These are phyloP conservation scores for Vigna radiata DNA, from an alignment of 306 rosid species.

Conservation along the genomic window DNA sequence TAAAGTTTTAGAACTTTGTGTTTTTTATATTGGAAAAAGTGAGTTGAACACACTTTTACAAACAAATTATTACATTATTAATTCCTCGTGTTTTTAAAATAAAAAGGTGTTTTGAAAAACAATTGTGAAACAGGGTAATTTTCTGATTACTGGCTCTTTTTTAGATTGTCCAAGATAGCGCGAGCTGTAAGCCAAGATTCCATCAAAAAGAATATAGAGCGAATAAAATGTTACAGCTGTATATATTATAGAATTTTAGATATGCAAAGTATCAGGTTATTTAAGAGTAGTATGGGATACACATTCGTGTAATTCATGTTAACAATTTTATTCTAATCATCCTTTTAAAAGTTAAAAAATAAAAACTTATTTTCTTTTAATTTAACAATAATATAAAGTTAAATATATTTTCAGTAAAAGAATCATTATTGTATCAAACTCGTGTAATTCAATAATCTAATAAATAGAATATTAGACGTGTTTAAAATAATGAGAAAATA, in stretches of 20 bases:
- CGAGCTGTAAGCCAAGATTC: background rate
- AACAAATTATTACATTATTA: background rate
- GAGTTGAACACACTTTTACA: background rate
- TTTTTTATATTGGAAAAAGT: background rate
- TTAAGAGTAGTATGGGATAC: too few relatives aligned
- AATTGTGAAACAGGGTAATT: background rate
- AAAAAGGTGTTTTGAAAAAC: background rate
- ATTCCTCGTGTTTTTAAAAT: background rate
- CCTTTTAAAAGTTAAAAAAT: too few relatives aligned
- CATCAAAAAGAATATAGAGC: background rate
- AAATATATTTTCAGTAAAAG: too few relatives aligned
- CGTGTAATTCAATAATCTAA: too few relatives aligned
- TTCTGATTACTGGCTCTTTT: background rate
- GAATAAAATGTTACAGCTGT: background rate
- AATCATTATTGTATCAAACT: too few relatives aligned
- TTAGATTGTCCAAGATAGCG: background rate
- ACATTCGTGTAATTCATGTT: too few relatives aligned
- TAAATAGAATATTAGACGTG: too few relatives aligned
- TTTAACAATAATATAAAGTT: too few relatives aligned
- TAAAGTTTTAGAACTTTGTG: too few relatives aligned
- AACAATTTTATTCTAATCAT: too few relatives aligned
- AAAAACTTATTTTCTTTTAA: too few relatives aligned
- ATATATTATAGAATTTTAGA: background rate
- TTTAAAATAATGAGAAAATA: too few relatives aligned
- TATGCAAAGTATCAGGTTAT: background rate